phyloP scores from a whole-genome alignment of 23 red algal genomes.

The Chondrus crispus region DNA sequence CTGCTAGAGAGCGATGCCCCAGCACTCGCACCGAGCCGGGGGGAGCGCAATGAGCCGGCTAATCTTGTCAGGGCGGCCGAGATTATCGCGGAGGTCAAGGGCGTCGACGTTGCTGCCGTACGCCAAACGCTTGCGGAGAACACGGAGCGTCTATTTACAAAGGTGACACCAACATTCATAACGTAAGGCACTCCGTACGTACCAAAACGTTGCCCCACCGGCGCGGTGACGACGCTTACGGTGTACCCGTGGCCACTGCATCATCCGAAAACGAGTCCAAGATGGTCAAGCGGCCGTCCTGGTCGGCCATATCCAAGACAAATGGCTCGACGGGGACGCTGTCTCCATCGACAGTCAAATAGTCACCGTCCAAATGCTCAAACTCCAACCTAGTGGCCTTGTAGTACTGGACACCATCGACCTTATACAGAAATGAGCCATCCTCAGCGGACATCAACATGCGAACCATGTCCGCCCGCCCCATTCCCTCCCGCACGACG shows the following conservation, averaged over 20 bases:
- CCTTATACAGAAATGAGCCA: constrained; percentile 8
- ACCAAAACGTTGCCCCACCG: neutral
- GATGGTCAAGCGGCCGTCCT: constrained; percentile 22
- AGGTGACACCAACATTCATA: neutral
- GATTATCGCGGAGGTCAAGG: constrained; percentile 50
- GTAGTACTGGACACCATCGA: constrained; percentile 11
- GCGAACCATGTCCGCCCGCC: constrained; percentile 13
- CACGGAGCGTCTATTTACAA: constrained; percentile 5
- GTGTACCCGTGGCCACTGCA: neutral
- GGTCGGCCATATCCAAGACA: constrained; percentile 19
- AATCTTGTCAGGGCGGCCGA: constrained; percentile 23
- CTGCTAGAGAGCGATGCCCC: constrained; percentile 61
- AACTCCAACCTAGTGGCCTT: neutral
- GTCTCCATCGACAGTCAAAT: constrained; percentile 34
- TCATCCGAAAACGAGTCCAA: constrained; percentile 18
- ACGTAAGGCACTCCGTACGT: neutral
- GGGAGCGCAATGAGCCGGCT: constrained; percentile 45
- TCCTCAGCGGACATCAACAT: neutral
- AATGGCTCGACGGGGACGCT: constrained; percentile 34
- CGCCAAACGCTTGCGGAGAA: neutral
- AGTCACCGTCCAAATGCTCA: constrained; percentile 10
- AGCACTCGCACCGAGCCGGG: constrained; percentile 15
- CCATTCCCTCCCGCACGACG: neutral
- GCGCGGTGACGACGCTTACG: neutral
- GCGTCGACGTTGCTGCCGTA: neutral